Conservation (phyloP, 1,139 yeast genomes). For the Candida frijolesensis region DNA sequence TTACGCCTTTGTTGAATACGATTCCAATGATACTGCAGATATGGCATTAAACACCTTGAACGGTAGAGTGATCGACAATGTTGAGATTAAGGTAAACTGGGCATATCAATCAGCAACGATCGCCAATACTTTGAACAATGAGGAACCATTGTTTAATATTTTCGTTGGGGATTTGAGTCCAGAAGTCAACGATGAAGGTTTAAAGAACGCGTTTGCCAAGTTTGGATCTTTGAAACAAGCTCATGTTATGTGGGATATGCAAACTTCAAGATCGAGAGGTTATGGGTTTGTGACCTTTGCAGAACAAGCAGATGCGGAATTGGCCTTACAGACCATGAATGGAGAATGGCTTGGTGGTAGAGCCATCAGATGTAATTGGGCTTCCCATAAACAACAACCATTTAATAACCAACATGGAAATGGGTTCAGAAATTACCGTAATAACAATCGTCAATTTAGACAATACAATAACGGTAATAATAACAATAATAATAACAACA, state of each 20-base stretch:
- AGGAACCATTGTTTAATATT: conserved; percentile 60
- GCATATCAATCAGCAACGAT: conserved; percentile 70
- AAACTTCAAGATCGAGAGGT: conserved; percentile 86
- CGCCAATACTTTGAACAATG: conserved; percentile 40
- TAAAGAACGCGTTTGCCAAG: conserved; percentile 59
- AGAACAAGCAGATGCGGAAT: conserved; percentile 68
- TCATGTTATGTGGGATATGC: conserved; percentile 98
- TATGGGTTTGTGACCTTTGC: conserved; percentile 89
- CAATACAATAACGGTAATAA: conserved; percentile 9
- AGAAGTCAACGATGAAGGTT: conserved; percentile 78
- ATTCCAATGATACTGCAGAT: conserved; percentile 57
- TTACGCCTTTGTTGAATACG: conserved; percentile 84
- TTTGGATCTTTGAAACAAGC: conserved; percentile 75
- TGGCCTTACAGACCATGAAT: conserved; percentile 73
- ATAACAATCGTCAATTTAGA: conserved; percentile 16
- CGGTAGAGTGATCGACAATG: conserved; percentile 54
- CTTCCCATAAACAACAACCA: conserved; percentile 62
- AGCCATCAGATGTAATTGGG: conserved; percentile 86
- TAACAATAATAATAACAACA: conserved; percentile 4
- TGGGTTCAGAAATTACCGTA: conserved; percentile 14
- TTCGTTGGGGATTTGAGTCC: conserved; percentile 87
- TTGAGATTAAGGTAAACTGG: conserved; percentile 70
- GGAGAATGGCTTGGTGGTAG: conserved; percentile 75
- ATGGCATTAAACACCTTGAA: conserved; percentile 63
- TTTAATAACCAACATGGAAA: conserved; percentile 9